Conservation (phyloP, 768 basidiomycete species). For the Lyophyllum decastes region DNA sequence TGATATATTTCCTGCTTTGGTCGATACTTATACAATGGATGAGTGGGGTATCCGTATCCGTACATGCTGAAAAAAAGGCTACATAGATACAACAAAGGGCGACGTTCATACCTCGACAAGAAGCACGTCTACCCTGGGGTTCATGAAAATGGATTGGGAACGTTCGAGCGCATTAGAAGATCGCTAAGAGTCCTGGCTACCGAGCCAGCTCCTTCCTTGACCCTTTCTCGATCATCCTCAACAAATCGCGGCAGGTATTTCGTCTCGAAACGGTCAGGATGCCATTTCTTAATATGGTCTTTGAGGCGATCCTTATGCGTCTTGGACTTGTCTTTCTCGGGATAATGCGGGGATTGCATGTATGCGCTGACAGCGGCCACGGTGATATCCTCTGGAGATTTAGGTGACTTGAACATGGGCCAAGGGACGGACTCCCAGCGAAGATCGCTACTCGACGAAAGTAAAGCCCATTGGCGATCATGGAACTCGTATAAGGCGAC, state of each 20-base stretch:
- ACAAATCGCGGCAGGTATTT: conserved; percentile 64
- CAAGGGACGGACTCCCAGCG: conserved; percentile 74
- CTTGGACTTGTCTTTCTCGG: conserved; percentile 51
- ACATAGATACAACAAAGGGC: conserved; percentile 21
- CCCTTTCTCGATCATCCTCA: conserved; percentile 63
- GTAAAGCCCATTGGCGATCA: conserved; percentile 59
- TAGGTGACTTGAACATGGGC: conserved; percentile 65
- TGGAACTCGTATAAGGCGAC: conserved; percentile 58
- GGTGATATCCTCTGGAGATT: conserved; percentile 61
- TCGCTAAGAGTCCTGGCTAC: conserved; percentile 76
- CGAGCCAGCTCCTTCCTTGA: conserved; percentile 70
- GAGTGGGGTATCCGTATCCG: conserved; percentile 26
- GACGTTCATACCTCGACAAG: conserved; percentile 12
- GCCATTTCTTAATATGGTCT: conserved; percentile 76
- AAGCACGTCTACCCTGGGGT: conserved; percentile 11
- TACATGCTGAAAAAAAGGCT: conserved; percentile 26
- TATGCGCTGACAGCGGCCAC: conserved; percentile 58
- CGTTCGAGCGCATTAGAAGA: conserved; percentile 56
- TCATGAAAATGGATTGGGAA: conserved; percentile 36
- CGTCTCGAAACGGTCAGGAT: conserved; percentile 81
- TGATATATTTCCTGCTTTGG: conserved; percentile 21
- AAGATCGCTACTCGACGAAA: conserved; percentile 40
- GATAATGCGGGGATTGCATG: conserved; percentile 57
- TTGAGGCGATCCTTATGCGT: conserved; percentile 70
- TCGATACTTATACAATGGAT: conserved; percentile 30